Base-by-base conservation (phyloP, 169 alveolate genomes). In the Plasmodium malariae region DNA sequence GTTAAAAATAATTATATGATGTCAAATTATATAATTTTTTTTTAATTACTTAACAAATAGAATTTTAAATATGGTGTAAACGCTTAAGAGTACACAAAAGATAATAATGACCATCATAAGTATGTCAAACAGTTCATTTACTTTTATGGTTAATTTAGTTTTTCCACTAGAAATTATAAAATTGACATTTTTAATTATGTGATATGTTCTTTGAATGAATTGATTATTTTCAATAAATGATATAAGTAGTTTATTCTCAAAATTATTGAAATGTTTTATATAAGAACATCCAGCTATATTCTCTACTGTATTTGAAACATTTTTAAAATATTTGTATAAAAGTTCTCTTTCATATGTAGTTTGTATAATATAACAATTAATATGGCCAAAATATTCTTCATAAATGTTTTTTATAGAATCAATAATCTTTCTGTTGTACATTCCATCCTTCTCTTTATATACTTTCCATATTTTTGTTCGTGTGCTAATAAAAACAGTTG, bases 141-240 rank as follows among this genome's bases (percentile, higher is more conserved):
- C 48, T 30, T 65, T 57, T 55, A 78, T 63, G n/a, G 37, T 45
- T 26, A 78, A 55, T 6, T 45, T 78, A 14, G 49, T 63, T 3
- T 2, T 65, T 0, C 89, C 89, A 36, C 62, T 62, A 12, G 89
- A 78, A 11, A 78, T 30, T n/a, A 78, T 40, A 21, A 62, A 34
- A 3, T 78, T 54, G 6, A 62, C 63, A 69, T 78, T 21, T 30
- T 43, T 67, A 1, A 78, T 45, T 14, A 78, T 59, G 11, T 78
- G 89, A 54, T 62, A 78, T n/a, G 78, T 78, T 3, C 68, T 67
- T 30, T 78, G 89, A 0, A 63, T 63, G 26, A 78, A 78, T 36
- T 78, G 74, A 2, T 9, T 48, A 48, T 78, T 78, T 68, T 78
- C 89, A 21, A 49, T 49, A 68, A 78, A 78, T 5, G 74, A 55